A percentile compares a stretch with the other conserved stretches of the same genome.
Conservation (phyloP, 148 eudicot genomes). For the Camellia japonica region DNA sequence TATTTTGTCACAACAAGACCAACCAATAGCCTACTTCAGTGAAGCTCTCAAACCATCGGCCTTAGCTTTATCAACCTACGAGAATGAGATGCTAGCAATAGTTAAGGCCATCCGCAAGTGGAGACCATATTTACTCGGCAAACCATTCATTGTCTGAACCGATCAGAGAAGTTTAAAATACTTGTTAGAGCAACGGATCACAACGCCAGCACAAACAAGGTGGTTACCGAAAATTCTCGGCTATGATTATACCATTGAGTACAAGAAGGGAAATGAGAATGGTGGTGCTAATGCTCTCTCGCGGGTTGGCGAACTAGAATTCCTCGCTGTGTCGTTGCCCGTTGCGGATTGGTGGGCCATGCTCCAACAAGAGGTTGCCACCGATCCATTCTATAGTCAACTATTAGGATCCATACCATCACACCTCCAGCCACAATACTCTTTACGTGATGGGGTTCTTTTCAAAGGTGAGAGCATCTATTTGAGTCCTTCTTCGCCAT, state of each 20-base stretch:
- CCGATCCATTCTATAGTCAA: neutral
- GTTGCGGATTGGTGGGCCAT: conserved; percentile 1
- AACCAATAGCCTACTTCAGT: neutral
- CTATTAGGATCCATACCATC: too few species aligned
- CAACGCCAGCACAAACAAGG: neutral
- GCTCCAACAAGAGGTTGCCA: neutral
- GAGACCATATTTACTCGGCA: conserved; percentile 4
- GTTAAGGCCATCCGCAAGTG: neutral
- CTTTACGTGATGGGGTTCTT: neutral
- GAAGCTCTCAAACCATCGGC: neutral
- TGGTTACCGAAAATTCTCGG: neutral
- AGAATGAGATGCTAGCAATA: neutral
- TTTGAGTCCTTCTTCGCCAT: too few species aligned
- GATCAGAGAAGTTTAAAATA: conserved; percentile 5
- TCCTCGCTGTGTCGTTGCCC: neutral
- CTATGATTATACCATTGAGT: neutral
- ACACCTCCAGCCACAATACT: too few species aligned
- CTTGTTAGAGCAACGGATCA: neutral
- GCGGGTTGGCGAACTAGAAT: neutral
- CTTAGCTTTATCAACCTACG: neutral
- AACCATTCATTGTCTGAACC: neutral
- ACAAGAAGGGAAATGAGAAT: neutral
- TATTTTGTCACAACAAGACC: neutral
- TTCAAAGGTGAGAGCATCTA: neutral
- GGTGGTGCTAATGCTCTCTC: neutral